Percentiles rank a stretch among this genome's conserved stretches.
Evolutionary conservation across 2,329 filamentous ascomycete species (phyloP).

Genomic region (Pseudocercospora pini-densiflorae): DNA sequence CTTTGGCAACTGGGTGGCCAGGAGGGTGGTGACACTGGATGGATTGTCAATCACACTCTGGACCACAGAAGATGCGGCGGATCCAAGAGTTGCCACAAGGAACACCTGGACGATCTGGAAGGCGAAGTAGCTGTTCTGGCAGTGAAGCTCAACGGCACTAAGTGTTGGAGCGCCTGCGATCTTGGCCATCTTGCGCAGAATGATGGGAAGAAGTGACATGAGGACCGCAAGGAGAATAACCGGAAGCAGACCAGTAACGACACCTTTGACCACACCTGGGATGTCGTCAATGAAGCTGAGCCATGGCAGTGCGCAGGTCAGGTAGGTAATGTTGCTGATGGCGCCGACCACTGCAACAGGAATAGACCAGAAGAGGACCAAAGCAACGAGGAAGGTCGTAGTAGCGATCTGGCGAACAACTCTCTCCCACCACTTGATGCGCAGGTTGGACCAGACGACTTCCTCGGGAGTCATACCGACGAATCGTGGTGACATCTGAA

Average conservation of each 20-base stretch:
- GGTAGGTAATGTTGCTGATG: slow-evolving; percentile 78
- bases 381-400: slow-evolving; percentile 70
- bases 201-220: slow-evolving; percentile 82
- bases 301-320: slow-evolving; percentile 59
- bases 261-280: slow-evolving; percentile 73
- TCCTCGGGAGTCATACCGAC: slow-evolving; percentile 82
- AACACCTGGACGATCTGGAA: slow-evolving; percentile 94
- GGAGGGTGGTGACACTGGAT: slow-evolving; percentile 31
- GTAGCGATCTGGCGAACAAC: slow-evolving; percentile 73
- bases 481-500: slow-evolving; percentile 85
- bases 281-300: slow-evolving; percentile 74
- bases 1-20: slow-evolving; percentile 63
- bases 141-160: slow-evolving; percentile 82
- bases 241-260: slow-evolving; percentile 84
- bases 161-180: slow-evolving; percentile 78
- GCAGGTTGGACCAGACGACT: slow-evolving; percentile 84
- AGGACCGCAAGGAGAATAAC: slow-evolving; percentile 77
- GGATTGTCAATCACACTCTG: slow-evolving; percentile 68
- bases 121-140: slow-evolving; percentile 88
- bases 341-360: slow-evolving; percentile 79
- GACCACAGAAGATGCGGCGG: slow-evolving; percentile 74
- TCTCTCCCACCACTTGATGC: slow-evolving; percentile 84
- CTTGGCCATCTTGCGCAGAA: slow-evolving; percentile 81
- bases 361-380: slow-evolving; percentile 87
- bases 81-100: slow-evolving; percentile 80